Conservation (phyloP, 2,329 filamentous ascomycete species). For the Celoporthe dispersa region DNA sequence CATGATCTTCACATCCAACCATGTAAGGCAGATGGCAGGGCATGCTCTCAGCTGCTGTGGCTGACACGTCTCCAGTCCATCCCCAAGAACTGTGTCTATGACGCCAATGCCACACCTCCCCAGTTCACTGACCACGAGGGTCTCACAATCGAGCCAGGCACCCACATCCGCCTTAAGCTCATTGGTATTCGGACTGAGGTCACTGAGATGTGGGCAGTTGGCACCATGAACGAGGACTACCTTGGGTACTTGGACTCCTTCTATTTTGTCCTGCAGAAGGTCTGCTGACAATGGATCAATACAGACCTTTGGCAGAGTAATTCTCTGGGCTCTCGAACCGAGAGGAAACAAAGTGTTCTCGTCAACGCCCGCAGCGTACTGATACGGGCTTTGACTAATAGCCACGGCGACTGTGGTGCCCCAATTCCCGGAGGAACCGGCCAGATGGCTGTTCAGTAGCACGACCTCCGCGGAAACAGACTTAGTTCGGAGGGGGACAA, state of each 20-base stretch:
- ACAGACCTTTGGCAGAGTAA: slow-evolving; percentile 28
- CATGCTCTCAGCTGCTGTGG: slow-evolving; percentile 10
- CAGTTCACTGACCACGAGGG: slow-evolving; percentile 96
- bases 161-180: slow-evolving; percentile 91
- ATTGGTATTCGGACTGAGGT: slow-evolving; percentile 93
- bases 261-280: background rate
- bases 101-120: slow-evolving; percentile 93
- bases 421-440: background rate
- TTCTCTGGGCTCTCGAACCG: background rate
- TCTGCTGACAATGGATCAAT: slow-evolving; percentile 9
- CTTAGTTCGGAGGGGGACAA: background rate
- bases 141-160: slow-evolving; percentile 89
- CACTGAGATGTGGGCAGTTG: slow-evolving; percentile 94
- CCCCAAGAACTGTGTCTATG: slow-evolving; percentile 88
- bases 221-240: slow-evolving; percentile 89
- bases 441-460: background rate
- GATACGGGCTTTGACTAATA: background rate
- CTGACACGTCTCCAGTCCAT: slow-evolving; percentile 69
- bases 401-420: background rate
- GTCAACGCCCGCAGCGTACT: background rate
- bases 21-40: slow-evolving; percentile 61
- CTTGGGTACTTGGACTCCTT: slow-evolving; percentile 56
- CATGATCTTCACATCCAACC: slow-evolving; percentile 77
- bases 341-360: background rate
- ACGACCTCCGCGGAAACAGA: background rate